These are phyloP conservation scores for Plasmodium knowlesi DNA, from an alignment of 169 alveolate species.

Conservation along the genomic window DNA sequence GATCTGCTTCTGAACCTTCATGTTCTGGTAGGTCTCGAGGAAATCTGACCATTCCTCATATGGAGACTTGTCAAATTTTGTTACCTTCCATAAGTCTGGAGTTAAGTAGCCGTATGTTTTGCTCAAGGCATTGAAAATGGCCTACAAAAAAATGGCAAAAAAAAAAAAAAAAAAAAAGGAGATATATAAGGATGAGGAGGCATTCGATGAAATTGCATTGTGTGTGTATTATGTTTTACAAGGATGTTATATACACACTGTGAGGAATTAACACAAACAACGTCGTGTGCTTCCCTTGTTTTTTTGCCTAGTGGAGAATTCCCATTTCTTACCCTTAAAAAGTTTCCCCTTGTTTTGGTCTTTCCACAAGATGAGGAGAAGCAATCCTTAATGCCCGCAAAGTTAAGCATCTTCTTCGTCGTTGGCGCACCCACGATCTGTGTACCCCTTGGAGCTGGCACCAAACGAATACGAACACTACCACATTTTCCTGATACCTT, in stretches of 20 bases:
- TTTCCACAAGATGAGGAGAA: constrained; percentile 98
- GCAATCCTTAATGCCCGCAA: constrained; percentile 99
- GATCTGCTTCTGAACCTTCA: constrained; percentile 31
- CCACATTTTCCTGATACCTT: constrained; percentile 99
- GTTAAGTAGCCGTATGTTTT: constrained; percentile 98
- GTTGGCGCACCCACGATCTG: constrained; percentile 99
- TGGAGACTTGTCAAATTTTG: constrained; percentile 91
- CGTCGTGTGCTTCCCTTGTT: neutral
- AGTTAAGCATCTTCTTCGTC: constrained; percentile 96
- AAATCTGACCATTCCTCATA: constrained; percentile 95
- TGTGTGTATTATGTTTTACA: neutral
- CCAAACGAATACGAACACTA: constrained; percentile 99
- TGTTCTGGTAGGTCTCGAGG: constrained; percentile 83
- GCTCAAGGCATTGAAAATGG: constrained; percentile 96
- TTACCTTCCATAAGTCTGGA: constrained; percentile 98
- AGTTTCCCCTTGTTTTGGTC: constrained; percentile 99
- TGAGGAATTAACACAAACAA: neutral
- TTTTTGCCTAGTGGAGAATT: neutral
- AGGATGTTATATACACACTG: too few species aligned
- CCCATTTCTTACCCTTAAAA: constrained; percentile 89
- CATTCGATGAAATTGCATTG: neutral
- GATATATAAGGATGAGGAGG: neutral
- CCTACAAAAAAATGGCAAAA: constrained; percentile 80
- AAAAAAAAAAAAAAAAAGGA: neutral
- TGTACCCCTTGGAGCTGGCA: constrained; percentile 99